Evolutionary conservation across 306 rosid genomes (phyloP).

Genomic region (Vigna hirtella): DNA sequence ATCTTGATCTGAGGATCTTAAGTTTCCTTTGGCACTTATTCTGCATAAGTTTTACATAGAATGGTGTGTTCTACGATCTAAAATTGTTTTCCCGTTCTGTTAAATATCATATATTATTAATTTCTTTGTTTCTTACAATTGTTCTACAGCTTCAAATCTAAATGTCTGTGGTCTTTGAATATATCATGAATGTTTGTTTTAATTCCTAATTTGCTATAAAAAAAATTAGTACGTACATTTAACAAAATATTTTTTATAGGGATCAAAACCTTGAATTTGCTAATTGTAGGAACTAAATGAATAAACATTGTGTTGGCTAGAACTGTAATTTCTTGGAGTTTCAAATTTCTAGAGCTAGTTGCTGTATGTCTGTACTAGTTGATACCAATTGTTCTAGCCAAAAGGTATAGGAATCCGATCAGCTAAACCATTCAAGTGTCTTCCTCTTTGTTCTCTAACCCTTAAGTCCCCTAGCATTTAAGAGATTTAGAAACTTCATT

Average conservation of each 20-base stretch:
- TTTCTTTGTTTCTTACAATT: constrained; percentile 19
- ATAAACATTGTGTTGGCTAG: background rate
- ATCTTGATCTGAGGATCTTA: background rate
- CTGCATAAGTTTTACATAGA: background rate
- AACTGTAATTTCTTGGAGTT: background rate
- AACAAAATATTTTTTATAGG: background rate
- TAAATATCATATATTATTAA: background rate
- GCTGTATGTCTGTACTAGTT: background rate
- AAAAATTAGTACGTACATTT: background rate
- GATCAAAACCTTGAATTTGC: background rate
- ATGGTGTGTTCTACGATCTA: background rate
- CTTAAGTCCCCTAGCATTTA: no score
- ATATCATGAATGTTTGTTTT: background rate
- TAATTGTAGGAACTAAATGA: background rate
- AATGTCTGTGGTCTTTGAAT: background rate
- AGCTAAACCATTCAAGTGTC: no score
- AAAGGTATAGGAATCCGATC: no score
- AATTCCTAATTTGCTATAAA: background rate
- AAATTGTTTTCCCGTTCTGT: constrained; percentile 1
- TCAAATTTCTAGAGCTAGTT: background rate
- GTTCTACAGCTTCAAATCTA: constrained; percentile 21
- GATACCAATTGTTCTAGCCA: background rate
- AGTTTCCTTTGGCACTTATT: background rate
- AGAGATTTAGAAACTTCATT: no score
- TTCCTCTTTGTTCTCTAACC: no score